Evolutionary conservation across 805 yeast species (phyloP).

Genomic region (Suhomyces tanzawaensis): DNA sequence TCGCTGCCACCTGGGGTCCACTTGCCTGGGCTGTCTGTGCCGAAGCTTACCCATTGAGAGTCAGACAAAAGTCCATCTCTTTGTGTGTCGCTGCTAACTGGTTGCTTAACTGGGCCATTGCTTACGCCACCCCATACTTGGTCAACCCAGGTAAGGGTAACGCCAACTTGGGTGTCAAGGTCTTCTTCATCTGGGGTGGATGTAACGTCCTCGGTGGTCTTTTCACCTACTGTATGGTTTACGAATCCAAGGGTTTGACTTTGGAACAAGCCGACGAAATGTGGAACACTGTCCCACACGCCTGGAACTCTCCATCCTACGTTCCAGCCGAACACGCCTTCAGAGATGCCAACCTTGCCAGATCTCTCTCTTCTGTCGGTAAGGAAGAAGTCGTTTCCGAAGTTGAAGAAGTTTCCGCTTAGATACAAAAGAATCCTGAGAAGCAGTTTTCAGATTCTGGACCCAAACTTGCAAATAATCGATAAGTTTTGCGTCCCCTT

Average conservation of each 20-base stretch:
- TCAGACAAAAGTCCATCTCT: conserved; percentile 41
- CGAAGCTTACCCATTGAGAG: conserved; percentile 36
- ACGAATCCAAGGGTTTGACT: conserved; percentile 42
- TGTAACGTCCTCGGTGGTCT: conserved; percentile 33
- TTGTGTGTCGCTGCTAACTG: conserved; percentile 41
- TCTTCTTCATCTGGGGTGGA: conserved; percentile 44
- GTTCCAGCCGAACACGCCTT: conserved; percentile 37
- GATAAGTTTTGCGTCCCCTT: neutral
- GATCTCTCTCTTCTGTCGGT: conserved; percentile 13
- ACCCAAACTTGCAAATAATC: neutral
- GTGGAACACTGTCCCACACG: conserved; percentile 31
- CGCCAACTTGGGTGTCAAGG: conserved; percentile 39
- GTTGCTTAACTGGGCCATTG: conserved; percentile 44
- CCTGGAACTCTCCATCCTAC: conserved; percentile 33
- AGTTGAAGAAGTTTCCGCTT: conserved; percentile 29
- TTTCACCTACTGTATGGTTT: conserved; percentile 33
- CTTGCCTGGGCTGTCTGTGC: conserved; percentile 39
- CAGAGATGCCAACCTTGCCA: conserved; percentile 20
- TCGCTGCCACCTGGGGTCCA: conserved; percentile 45
- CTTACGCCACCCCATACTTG: conserved; percentile 42
- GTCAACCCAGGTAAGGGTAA: conserved; percentile 39
- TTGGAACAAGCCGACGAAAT: conserved; percentile 43
- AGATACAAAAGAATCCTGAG: conserved; percentile 1
- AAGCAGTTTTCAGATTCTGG: neutral
- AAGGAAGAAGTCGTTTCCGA: conserved; percentile 27